phyloP scores from a whole-genome alignment of 768 basidiomycete species.

The Pulveroboletus sp. region DNA sequence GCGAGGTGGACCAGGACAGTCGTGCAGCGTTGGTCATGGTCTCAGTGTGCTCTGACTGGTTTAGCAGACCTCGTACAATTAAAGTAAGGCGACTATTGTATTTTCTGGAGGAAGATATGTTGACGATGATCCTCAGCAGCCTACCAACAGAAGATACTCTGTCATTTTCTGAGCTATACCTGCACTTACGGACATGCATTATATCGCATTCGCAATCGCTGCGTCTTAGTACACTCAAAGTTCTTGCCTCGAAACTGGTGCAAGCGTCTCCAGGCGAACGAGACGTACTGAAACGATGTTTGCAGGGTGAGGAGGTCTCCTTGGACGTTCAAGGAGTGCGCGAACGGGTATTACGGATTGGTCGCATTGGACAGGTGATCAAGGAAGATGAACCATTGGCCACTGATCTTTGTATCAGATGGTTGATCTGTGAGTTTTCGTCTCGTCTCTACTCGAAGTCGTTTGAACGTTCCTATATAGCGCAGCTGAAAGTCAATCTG shows the following conservation, averaged over 20 bases:
- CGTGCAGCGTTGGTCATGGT: slow-evolving; percentile 53
- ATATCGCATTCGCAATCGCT: slow-evolving; percentile 68
- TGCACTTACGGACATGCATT: slow-evolving; percentile 47
- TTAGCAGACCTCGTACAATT: slow-evolving; percentile 44
- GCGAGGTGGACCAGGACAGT: slow-evolving; percentile 43
- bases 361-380: slow-evolving; percentile 61
- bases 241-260: slow-evolving; percentile 54
- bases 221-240: slow-evolving; percentile 58
- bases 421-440: slow-evolving; percentile 60
- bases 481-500: slow-evolving; percentile 90
- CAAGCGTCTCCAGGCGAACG: slow-evolving; percentile 37
- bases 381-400: slow-evolving; percentile 45
- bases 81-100: slow-evolving; percentile 33
- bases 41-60: slow-evolving; percentile 50
- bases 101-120: neutral
- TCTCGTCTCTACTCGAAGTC: neutral
- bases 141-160: slow-evolving; percentile 21
- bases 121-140: slow-evolving; percentile 9
- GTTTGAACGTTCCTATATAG: slow-evolving; percentile 32
- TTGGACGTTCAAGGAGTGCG: slow-evolving; percentile 77
- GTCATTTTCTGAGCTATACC: slow-evolving; percentile 48
- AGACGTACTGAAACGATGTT: slow-evolving; percentile 59
- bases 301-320: slow-evolving; percentile 77
- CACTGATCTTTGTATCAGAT: slow-evolving; percentile 61
- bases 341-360: slow-evolving; percentile 77